Evolutionary conservation across 345 rosid genomes (phyloP), one percentile per base, ranked within the genome.

Genomic region (Acer yangbiense): DNA sequence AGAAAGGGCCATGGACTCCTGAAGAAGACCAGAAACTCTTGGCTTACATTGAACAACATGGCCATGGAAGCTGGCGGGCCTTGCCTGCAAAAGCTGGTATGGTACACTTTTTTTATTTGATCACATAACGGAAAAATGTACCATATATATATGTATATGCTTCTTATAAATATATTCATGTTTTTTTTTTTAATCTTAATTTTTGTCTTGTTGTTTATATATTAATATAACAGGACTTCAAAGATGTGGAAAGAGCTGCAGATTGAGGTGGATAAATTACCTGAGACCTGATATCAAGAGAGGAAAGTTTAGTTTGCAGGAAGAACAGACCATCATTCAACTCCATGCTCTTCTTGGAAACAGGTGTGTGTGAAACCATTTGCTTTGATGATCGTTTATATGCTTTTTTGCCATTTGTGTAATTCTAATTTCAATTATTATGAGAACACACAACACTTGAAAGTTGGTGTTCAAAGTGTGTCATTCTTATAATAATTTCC

Each of bases 1-100:
- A 88, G 88, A 88, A 85, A 77, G 92, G 92, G 23, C 92, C 90
- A 3, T 88, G 92, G 92, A 88, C 92, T 41, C 84, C 88, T 10
- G 92, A 88, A 65, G 92, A 88, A 79, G 92, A 88, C 77, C 89
- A 88, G 69, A 88, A 88, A 48, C 87, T 88, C 75, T 48, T 87
- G 35, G 89, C 85, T 54, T 88, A 71, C 41, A 83, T 88, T 25
- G 87, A 88, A 68, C 75, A 83, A 69, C 87, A 88, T 50, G 90
- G 90, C 65, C 88, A 85, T 70, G 88, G 92, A 78, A 86, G 88
- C 79, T 85, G 89, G 90, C 85, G 89, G 12, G 86, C 88, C 61
- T 75, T 88, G 80, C 90, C 90, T 9, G 72, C 74, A 8, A 85
- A 88, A 85, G 90, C 90, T 54, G 90, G 90, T 85, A 60, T 25